Evolutionary conservation across 2,329 filamentous ascomycete species (phyloP).

Genomic region (Alternaria sp.): DNA sequence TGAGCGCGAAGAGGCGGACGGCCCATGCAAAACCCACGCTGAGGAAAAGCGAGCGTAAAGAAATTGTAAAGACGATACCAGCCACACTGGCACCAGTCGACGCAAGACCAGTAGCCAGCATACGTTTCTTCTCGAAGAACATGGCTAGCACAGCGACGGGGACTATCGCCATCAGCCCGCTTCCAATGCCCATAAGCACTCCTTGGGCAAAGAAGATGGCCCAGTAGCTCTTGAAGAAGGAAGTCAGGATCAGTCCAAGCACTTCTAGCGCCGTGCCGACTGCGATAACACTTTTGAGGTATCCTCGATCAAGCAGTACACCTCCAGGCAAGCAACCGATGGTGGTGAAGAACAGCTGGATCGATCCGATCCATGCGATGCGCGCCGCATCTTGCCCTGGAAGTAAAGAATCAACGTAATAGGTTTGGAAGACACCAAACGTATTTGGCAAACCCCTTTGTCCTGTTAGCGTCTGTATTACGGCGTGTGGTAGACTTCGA

Average conservation of each 20-base stretch:
- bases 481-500: not conserved
- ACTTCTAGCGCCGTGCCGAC: constrained; percentile 40
- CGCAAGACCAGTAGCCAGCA: constrained; percentile 44
- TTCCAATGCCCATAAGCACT: constrained; percentile 45
- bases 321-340: constrained; percentile 43
- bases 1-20: constrained; percentile 28
- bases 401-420: constrained; percentile 35
- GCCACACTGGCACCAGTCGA: constrained; percentile 48
- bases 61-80: constrained; percentile 45
- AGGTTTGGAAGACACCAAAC: constrained; percentile 47
- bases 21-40: constrained; percentile 44
- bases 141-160: constrained; percentile 41
- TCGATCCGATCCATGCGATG: constrained; percentile 50
- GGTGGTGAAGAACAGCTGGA: constrained; percentile 48
- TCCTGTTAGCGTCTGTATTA: constrained; percentile 39
- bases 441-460: constrained; percentile 39
- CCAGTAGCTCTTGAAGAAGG: constrained; percentile 32
- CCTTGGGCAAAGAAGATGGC: constrained; percentile 46
- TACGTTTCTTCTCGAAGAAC: constrained; percentile 49
- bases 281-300: constrained; percentile 43
- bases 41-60: constrained; percentile 42
- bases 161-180: constrained; percentile 40
- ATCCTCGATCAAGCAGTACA: constrained; percentile 41
- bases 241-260: constrained; percentile 27
- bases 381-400: constrained; percentile 25